phyloP scores from a whole-genome alignment of 2,329 filamentous ascomycete species.

The Hypoxylon sp. region DNA sequence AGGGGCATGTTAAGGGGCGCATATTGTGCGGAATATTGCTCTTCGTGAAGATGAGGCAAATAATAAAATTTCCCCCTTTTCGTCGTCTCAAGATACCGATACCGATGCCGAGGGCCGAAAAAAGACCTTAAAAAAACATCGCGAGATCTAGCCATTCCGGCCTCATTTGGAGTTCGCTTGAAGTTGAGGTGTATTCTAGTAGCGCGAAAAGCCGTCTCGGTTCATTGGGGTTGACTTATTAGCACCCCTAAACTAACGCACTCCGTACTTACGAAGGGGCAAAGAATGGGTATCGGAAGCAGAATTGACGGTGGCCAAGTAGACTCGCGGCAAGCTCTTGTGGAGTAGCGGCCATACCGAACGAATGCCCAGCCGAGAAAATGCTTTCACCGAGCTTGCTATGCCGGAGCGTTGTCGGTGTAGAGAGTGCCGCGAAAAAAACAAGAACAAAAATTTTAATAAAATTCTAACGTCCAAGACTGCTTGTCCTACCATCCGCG shows the following conservation, averaged over 20 bases:
- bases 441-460: constrained; percentile 14
- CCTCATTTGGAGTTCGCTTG: constrained; percentile 13
- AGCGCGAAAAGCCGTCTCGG: constrained; percentile 7
- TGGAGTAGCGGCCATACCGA: constrained; percentile 44
- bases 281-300: constrained; percentile 29
- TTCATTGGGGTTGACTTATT: constrained; percentile 27
- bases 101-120: constrained; percentile 37
- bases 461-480: constrained; percentile 14
- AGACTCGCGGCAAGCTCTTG: constrained; percentile 32
- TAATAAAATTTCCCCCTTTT: too few relatives aligned
- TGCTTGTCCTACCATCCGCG: constrained; percentile 17
- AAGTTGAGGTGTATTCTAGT: constrained; percentile 4
- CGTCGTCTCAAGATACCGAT: constrained; percentile 22
- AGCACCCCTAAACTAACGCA: constrained; percentile 22
- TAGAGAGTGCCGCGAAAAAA: constrained; percentile 16
- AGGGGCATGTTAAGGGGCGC: too few relatives aligned
- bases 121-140: constrained; percentile 15
- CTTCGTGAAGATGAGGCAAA: constrained; percentile 18
- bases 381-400: constrained; percentile 35
- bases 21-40: too few relatives aligned
- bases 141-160: constrained; percentile 18
- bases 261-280: constrained; percentile 29
- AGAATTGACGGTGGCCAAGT: constrained; percentile 30
- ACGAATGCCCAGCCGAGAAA: constrained; percentile 39
- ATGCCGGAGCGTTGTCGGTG: constrained; percentile 35